Conservation (phyloP, 1,139 yeast genomes). For the Scheffersomyces segobiensis region DNA sequence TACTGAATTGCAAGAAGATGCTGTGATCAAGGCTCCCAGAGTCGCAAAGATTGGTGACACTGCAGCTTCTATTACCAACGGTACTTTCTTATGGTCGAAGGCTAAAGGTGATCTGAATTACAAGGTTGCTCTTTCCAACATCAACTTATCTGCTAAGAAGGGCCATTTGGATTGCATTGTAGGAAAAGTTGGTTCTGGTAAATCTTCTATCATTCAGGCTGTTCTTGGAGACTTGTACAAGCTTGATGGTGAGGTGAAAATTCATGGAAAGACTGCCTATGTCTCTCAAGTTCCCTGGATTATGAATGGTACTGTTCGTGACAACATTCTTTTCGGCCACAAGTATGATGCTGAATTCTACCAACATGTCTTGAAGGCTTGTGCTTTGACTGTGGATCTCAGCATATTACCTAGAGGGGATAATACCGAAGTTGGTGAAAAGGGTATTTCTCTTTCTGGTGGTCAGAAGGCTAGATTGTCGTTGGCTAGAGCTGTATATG, state of each 20-base stretch:
- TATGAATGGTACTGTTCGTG: constrained; percentile 89
- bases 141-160: constrained; percentile 68
- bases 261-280: constrained; percentile 83
- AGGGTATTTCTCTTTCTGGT: constrained; percentile 93
- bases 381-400: constrained; percentile 80
- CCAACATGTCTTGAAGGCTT: constrained; percentile 76
- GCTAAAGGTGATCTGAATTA: constrained; percentile 59
- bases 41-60: constrained; percentile 60
- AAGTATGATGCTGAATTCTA: constrained; percentile 80
- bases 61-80: constrained; percentile 67
- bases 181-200: constrained; percentile 93
- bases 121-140: constrained; percentile 73
- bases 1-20: constrained; percentile 80
- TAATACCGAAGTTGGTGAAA: constrained; percentile 90
- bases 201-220: constrained; percentile 83
- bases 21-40: constrained; percentile 61
- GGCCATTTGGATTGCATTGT: constrained; percentile 87
- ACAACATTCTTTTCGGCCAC: constrained; percentile 87
- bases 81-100: constrained; percentile 88
- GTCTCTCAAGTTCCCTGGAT: constrained; percentile 94
- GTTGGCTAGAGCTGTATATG: constrained; percentile 92
- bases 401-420: constrained; percentile 85
- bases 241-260: constrained; percentile 69
- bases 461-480: constrained; percentile 96
- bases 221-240: constrained; percentile 84